Evolutionary conservation across 2,329 filamentous ascomycete genomes (phyloP).

Genomic region (Penicillium sclerotigenum): DNA sequence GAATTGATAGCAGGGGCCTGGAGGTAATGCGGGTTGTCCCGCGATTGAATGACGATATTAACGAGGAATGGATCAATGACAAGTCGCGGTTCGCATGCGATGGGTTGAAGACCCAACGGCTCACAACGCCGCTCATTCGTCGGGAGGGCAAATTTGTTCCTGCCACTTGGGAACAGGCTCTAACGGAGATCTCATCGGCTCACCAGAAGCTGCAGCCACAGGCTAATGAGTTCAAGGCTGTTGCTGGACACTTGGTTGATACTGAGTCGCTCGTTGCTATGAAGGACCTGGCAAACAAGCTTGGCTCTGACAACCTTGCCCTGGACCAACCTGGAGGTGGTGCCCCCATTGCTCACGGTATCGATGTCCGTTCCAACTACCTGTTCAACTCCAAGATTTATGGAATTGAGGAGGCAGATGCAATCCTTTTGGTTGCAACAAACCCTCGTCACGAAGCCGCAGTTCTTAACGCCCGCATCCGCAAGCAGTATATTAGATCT

Average conservation of each 20-base stretch:
- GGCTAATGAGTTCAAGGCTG: conserved; percentile 91
- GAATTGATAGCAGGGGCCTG: conserved; percentile 85
- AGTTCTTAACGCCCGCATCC: conserved; percentile 90
- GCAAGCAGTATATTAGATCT: conserved; percentile 96
- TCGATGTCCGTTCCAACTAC: conserved; percentile 93
- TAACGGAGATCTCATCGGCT: conserved; percentile 79
- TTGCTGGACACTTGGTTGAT: conserved; percentile 88
- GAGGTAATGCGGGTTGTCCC: conserved; percentile 95
- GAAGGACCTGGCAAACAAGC: conserved; percentile 95
- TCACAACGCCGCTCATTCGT: conserved; percentile 88
- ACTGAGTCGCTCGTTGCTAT: conserved; percentile 91
- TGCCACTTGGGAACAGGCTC: conserved; percentile 90
- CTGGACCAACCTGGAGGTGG: conserved; percentile 84
- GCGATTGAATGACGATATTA: conserved; percentile 93
- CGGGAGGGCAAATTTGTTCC: conserved; percentile 88
- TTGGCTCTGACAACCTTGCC: conserved; percentile 92
- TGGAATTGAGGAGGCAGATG: conserved; percentile 90
- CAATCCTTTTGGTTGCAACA: conserved; percentile 86
- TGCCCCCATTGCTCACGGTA: conserved; percentile 81
- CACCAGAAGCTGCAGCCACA: conserved; percentile 76
- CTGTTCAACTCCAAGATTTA: conserved; percentile 94
- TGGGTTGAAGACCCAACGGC: conserved; percentile 89
- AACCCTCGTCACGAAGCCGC: conserved; percentile 95
- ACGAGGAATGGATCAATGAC: conserved; percentile 99
- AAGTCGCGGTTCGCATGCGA: conserved; percentile 96